These are phyloP conservation scores for Cymbopogon flexuosus DNA, from an alignment of 202 grass and related monocot species.

Conservation along the genomic window DNA sequence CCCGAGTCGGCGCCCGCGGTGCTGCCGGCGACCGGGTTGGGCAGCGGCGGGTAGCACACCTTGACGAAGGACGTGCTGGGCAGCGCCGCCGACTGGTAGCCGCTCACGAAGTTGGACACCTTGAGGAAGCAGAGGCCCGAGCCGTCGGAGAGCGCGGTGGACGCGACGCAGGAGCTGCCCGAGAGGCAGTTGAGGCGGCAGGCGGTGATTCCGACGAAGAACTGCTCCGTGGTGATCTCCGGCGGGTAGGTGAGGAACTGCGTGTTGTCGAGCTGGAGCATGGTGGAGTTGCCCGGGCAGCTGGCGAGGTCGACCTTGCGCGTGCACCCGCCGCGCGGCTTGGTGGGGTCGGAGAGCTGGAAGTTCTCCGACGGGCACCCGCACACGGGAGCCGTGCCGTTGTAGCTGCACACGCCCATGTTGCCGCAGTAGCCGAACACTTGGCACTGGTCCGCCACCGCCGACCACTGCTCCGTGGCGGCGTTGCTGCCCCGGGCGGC, in stretches of 20 bases:
- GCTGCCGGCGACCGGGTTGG: conserved; percentile 19
- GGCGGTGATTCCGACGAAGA: conserved; percentile 76
- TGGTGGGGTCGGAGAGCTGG: conserved; percentile 7
- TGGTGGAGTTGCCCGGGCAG: conserved; percentile 81
- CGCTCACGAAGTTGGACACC: conserved; percentile 64
- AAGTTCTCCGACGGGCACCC: conserved; percentile 77
- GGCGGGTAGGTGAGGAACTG: conserved; percentile 89
- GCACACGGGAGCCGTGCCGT: conserved; percentile 65
- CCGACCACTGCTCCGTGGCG: conserved; percentile 60
- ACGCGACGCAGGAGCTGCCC: conserved; percentile 60
- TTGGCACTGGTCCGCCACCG: conserved; percentile 82
- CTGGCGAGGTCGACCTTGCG: conserved; percentile 37
- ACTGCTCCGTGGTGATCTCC: conserved; percentile 63
- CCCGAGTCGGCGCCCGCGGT: neutral
- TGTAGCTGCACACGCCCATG: conserved; percentile 85
- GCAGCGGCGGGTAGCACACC: conserved; percentile 46
- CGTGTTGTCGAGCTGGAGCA: conserved; percentile 64
- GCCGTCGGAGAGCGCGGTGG: conserved; percentile 78
- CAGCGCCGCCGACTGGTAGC: conserved; percentile 64
- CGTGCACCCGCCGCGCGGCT: conserved; percentile 44
- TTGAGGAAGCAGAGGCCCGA: conserved; percentile 88
- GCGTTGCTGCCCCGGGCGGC: conserved; percentile 36
- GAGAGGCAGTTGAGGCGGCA: conserved; percentile 86
- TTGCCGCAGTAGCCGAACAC: conserved; percentile 95
- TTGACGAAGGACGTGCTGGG: conserved; percentile 94